Base-by-base conservation (phyloP, 192 early-diverging fungal genomes). In the Obelidium mucronatum region DNA sequence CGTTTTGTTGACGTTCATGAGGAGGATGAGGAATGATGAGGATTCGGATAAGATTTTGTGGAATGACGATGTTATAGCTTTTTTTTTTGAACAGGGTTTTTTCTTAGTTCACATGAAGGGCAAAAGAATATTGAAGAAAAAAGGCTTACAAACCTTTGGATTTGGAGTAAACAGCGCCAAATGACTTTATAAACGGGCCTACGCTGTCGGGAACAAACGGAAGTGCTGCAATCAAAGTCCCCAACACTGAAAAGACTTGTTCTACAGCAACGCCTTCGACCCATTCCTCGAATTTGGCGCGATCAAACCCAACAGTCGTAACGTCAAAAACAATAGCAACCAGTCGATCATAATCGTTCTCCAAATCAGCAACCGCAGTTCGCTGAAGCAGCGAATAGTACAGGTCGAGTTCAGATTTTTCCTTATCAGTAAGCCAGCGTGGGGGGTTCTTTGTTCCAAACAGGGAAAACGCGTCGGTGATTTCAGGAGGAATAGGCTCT, bases 371-470 rank as follows among this genome's bases (percentile, higher is more conserved):
- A 26, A 5, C 28, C 28, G 8, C 56, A 22, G 61, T 8, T 17
- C 36, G 4, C 11, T 37, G 13, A 11, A 64, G 4, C 1, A 39
- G 4, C 13, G 4, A 15, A 8, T 39, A 11, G 61, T 37, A 64
- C 35, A 8, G 28, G 17, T 36, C 24, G 61, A 64, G 61, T 33
- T 64, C 61, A 34, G 15, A 8, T 24, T 37, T 33, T 11, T 64
- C 61, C 34, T 64, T 64, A 13, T 64, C 61, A 3, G 61, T 36
- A 3, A 39, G 35, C 61, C 61, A 64, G 24, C 34, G 61, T 34
- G 61, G 61, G 34, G 2, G 34, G 3, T 3, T 4, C 24, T 33
- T 26, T 33, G 61, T 8, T 4, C 61, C 61, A 39, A 64, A 39
- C 4, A 30, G 61, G 4, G 61, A 5, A 4, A 64, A 39, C 8